phyloP scores from a whole-genome alignment of 2,329 filamentous ascomycete genomes.

The Didymella segeticola region DNA sequence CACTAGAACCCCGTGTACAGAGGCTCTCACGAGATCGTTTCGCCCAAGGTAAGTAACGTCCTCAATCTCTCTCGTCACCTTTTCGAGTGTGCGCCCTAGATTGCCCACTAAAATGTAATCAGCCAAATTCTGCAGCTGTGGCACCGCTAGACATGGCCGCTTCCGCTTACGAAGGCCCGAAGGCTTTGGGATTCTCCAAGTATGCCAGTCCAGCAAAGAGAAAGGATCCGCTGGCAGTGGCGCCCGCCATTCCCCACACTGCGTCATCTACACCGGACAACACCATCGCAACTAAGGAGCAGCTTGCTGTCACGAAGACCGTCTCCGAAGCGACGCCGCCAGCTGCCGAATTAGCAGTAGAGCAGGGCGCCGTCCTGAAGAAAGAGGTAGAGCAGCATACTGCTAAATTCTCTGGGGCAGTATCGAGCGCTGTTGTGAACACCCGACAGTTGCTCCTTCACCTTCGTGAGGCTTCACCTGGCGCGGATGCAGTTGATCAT shows the following conservation, averaged over 20 bases:
- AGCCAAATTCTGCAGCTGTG: neutral
- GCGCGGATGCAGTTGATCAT: slow-evolving; percentile 22
- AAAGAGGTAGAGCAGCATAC: slow-evolving; percentile 32
- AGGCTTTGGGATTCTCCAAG: slow-evolving; percentile 22
- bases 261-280: slow-evolving; percentile 4
- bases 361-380: slow-evolving; percentile 26
- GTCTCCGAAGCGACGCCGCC: neutral
- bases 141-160: neutral
- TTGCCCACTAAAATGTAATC: neutral
- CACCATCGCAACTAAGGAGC: slow-evolving; percentile 34
- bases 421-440: slow-evolving; percentile 26
- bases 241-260: slow-evolving; percentile 11
- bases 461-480: slow-evolving; percentile 28
- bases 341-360: slow-evolving; percentile 32
- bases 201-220: slow-evolving; percentile 26
- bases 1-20: neutral
- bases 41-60: neutral
- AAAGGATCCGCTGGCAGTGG: slow-evolving; percentile 10
- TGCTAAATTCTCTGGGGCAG: slow-evolving; percentile 21
- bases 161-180: slow-evolving; percentile 16
- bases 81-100: neutral
- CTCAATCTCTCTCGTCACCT: neutral
- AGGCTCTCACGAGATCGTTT: neutral
- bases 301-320: slow-evolving; percentile 24
- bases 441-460: slow-evolving; percentile 32